Base-by-base conservation (phyloP, 345 rosid species). In the Durio zibethinus region DNA sequence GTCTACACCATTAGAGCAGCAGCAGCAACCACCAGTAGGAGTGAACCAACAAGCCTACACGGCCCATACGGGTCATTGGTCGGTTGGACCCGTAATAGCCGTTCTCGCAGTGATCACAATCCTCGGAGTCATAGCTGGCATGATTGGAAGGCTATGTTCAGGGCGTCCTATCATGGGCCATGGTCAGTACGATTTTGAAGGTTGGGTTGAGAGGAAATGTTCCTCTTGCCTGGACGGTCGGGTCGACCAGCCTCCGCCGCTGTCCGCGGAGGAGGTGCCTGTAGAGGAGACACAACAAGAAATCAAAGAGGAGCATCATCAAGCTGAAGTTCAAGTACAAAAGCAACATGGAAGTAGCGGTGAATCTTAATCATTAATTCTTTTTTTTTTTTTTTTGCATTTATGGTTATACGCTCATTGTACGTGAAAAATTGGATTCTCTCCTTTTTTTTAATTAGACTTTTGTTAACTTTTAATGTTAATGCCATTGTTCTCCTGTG, bases 131-230 rank as follows among this genome's bases (percentile, higher is more conserved):
- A 72, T 89, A 53, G 92, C 92, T 3, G 90, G 89, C 33, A 82
- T 91, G 89, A 83, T 89, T 1, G 96, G 96, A 0, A 77, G 96
- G 77, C 77, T 89, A 11, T 89, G 93, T 78, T 84, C 91, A 25
- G 93, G 96, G 59, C 85, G 85, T 53, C 79, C 85, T 66, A 62
- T 88, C 72, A 68, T 85, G 87, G 93, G 92, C 31, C 75, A 74
- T 53, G 87, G 89, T 36, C 86, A 83, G 53, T 91, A 86, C 63
- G 90, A 91, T 78, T 71, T 89, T 27, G 93, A 91, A 76, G 87
- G 90, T 14, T 91, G 96, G 96, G 86, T 85, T 6, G 90, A 88
- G 81, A 87, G 82, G 52, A 89, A 89, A 82, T 91, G 90, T 80
- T 84, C 96, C 68, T 81, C 93, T 75, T 91, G 92, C 76, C 61